These are phyloP conservation scores for Botrytis sinoallii DNA, from an alignment of 2,329 filamentous ascomycete genomes.

Conservation along the genomic window DNA sequence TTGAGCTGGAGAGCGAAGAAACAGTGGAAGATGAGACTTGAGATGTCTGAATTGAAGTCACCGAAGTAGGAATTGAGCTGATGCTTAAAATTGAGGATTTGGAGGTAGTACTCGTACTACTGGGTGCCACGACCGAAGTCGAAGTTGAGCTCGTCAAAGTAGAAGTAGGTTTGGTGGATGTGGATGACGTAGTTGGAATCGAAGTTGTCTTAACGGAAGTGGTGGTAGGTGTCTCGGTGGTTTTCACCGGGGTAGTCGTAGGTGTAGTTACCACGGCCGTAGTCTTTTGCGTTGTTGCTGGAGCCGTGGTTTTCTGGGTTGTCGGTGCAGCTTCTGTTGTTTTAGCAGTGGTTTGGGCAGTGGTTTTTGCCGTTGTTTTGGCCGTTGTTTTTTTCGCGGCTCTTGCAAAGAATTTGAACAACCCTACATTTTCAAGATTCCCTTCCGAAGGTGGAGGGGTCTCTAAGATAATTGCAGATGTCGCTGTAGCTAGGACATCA, in stretches of 20 bases:
- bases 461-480: background rate
- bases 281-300: background rate
- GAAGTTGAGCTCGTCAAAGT: background rate
- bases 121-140: background rate
- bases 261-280: background rate
- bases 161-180: background rate
- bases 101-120: background rate
- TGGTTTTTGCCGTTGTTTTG: background rate
- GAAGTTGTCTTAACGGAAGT: background rate
- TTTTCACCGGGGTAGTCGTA: background rate
- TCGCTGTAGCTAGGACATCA: background rate
- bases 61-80: background rate
- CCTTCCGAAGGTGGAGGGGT: background rate
- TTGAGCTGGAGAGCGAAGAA: background rate
- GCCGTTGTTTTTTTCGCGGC: conserved; percentile 2
- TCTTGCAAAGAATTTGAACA: conserved; percentile 15
- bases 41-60: background rate
- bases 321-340: background rate
- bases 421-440: background rate
- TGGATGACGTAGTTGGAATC: background rate
- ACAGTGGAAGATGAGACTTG: background rate
- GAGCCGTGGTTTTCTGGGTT: background rate
- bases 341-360: background rate
- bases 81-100: background rate
- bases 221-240: background rate